Conservation (phyloP, 2,329 filamentous ascomycete genomes). For the Mariannaea sp. region DNA sequence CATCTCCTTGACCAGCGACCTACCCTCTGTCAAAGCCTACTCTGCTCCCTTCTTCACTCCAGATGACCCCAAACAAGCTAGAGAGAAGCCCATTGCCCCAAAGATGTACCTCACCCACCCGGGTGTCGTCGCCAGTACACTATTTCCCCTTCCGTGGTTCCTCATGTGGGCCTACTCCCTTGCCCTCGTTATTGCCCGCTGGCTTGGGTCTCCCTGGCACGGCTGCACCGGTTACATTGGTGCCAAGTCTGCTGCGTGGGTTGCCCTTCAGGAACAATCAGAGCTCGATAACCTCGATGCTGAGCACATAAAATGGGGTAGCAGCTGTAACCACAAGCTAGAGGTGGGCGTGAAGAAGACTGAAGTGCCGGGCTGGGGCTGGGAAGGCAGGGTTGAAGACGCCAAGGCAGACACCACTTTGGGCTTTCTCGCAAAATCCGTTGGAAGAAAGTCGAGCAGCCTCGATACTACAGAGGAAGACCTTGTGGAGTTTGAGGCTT, state of each 20-base stretch:
- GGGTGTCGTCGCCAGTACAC: conserved; percentile 80
- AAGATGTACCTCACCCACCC: conserved; percentile 82
- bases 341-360: conserved; percentile 71
- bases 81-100: conserved; percentile 48
- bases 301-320: conserved; percentile 80
- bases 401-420: conserved; percentile 50
- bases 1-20: conserved; percentile 71
- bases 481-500: conserved; percentile 63
- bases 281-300: conserved; percentile 61
- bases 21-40: conserved; percentile 66
- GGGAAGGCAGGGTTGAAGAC: conserved; percentile 61
- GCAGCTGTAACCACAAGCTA: conserved; percentile 64
- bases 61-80: conserved; percentile 29
- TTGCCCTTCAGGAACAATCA: conserved; percentile 70
- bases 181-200: conserved; percentile 72
- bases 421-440: conserved; percentile 55
- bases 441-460: conserved; percentile 64
- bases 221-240: conserved; percentile 75
- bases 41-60: conserved; percentile 60
- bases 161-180: conserved; percentile 71
- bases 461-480: conserved; percentile 64
- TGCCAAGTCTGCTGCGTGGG: conserved; percentile 76
- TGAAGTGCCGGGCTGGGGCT: conserved; percentile 87
- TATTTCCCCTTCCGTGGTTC: conserved; percentile 74
- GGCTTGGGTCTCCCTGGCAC: conserved; percentile 89